Conservation (phyloP, 768 basidiomycete genomes). For the Termitomyces bulborhizus region DNA sequence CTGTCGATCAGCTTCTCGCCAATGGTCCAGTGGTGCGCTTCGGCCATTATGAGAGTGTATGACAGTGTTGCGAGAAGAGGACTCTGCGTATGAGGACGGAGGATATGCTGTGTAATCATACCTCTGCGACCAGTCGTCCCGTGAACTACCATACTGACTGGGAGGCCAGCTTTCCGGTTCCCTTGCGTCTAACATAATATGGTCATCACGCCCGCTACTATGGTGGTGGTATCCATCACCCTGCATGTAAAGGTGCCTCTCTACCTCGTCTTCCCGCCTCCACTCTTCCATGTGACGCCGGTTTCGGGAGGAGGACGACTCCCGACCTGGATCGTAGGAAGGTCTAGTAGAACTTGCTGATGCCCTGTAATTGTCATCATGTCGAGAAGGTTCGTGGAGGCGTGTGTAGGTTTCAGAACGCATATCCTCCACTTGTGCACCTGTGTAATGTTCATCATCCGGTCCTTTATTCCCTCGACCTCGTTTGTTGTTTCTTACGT, state of each 20-base stretch:
- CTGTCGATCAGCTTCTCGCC: constrained; percentile 36
- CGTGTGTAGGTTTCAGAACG: constrained; percentile 49
- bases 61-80: constrained; percentile 34
- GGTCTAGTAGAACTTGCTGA: constrained; percentile 34
- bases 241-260: constrained; percentile 31
- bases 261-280: constrained; percentile 41
- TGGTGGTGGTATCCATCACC: constrained; percentile 44
- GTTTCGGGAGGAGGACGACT: constrained; percentile 45
- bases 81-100: constrained; percentile 40
- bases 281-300: constrained; percentile 46
- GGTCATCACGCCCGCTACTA: constrained; percentile 40
- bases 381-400: constrained; percentile 38
- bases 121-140: constrained; percentile 44
- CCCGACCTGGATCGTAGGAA: constrained; percentile 43
- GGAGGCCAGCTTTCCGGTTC: constrained; percentile 41
- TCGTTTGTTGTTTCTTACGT: constrained; percentile 42
- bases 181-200: constrained; percentile 37
- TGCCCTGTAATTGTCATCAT: constrained; percentile 42
- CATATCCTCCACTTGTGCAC: constrained; percentile 45
- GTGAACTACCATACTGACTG: constrained; percentile 35
- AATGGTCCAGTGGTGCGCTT: constrained; percentile 32
- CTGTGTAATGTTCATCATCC: constrained; percentile 43
- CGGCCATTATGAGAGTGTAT: constrained; percentile 33
- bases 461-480: constrained; percentile 45
- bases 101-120: constrained; percentile 37